phyloP scores from a whole-genome alignment of 2,329 filamentous ascomycete species.

The Colletotrichum tanaceti region DNA sequence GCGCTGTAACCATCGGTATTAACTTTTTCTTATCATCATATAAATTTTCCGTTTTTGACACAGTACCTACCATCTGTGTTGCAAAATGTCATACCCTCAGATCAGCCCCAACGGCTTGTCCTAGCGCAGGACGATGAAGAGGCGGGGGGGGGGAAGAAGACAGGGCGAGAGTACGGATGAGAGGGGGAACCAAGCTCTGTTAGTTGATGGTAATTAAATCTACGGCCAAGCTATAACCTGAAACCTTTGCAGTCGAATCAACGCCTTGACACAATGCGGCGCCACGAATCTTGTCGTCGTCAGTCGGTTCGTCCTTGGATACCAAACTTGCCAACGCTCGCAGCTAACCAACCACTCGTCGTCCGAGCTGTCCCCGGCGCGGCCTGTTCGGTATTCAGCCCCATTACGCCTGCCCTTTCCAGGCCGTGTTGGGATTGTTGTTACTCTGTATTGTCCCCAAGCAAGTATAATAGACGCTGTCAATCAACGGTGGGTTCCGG shows the following conservation, averaged over 20 bases:
- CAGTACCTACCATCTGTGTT: not conserved
- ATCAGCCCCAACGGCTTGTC: not conserved
- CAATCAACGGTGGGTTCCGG: too few relatives aligned
- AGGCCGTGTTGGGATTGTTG: not conserved
- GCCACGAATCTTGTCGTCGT: not conserved
- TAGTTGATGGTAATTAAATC: too few relatives aligned
- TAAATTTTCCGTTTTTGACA: too few relatives aligned
- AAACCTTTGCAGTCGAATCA: conserved; percentile 15
- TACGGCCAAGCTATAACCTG: conserved; percentile 6
- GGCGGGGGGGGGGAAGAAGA: not conserved
- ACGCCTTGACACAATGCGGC: conserved; percentile 31
- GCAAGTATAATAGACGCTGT: not conserved
- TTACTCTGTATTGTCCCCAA: not conserved
- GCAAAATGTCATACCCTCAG: not conserved
- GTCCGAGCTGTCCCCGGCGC: conserved; percentile 7
- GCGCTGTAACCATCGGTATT: conserved; percentile 8
- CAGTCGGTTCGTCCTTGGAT: not conserved
- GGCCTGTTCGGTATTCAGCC: conserved; percentile 5
- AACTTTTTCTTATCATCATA: not conserved
- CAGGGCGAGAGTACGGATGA: too few relatives aligned
- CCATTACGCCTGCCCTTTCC: not conserved
- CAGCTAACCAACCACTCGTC: not conserved
- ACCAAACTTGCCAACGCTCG: not conserved
- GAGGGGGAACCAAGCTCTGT: conserved; percentile 11
- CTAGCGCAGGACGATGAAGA: not conserved